Percentiles rank a stretch among this genome's conserved stretches.
Evolutionary conservation across 495 filamentous ascomycete genomes (phyloP).

Genomic region (Venustampulla echinocandica): DNA sequence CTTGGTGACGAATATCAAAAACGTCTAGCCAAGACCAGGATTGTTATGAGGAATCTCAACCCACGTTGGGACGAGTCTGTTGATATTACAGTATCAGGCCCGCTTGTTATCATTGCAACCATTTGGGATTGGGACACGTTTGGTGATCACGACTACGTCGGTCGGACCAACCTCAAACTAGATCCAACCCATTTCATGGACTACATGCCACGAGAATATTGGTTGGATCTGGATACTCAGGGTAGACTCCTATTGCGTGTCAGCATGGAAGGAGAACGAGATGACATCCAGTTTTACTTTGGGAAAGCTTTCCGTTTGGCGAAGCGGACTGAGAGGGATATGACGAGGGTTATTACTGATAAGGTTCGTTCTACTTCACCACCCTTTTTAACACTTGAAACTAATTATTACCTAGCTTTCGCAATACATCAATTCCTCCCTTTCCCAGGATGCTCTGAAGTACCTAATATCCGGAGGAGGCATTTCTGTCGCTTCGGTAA

Average conservation of each 20-base stretch:
- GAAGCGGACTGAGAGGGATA: slow-evolving; percentile 92
- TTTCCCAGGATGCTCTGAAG: slow-evolving; percentile 73
- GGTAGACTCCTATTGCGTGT: slow-evolving; percentile 81
- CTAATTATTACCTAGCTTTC: slow-evolving; percentile 55
- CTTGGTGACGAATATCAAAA: slow-evolving; percentile 97
- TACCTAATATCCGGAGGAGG: slow-evolving; percentile 58
- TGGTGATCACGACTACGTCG: slow-evolving; percentile 95
- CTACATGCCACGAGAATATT: slow-evolving; percentile 90
- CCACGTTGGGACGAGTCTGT: slow-evolving; percentile 97
- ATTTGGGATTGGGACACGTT: slow-evolving; percentile 98
- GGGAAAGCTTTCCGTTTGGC: slow-evolving; percentile 92
- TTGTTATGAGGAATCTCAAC: slow-evolving; percentile 85
- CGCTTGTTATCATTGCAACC: slow-evolving; percentile 89
- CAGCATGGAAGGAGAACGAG: slow-evolving; percentile 96
- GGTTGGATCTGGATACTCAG: slow-evolving; percentile 95
- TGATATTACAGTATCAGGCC: slow-evolving; percentile 87
- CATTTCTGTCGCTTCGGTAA: slow-evolving; percentile 65
- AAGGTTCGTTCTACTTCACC: slow-evolving; percentile 54
- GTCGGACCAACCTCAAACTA: slow-evolving; percentile 86
- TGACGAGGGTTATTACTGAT: slow-evolving; percentile 96
- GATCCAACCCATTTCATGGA: slow-evolving; percentile 94
- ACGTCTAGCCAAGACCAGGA: slow-evolving; percentile 88
- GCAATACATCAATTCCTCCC: slow-evolving; percentile 81
- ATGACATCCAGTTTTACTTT: slow-evolving; percentile 98
- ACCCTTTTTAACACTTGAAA: slow-evolving; percentile 11